These are phyloP conservation scores for Sophora flavescens DNA, from an alignment of 306 rosid genomes.

Conservation along the genomic window DNA sequence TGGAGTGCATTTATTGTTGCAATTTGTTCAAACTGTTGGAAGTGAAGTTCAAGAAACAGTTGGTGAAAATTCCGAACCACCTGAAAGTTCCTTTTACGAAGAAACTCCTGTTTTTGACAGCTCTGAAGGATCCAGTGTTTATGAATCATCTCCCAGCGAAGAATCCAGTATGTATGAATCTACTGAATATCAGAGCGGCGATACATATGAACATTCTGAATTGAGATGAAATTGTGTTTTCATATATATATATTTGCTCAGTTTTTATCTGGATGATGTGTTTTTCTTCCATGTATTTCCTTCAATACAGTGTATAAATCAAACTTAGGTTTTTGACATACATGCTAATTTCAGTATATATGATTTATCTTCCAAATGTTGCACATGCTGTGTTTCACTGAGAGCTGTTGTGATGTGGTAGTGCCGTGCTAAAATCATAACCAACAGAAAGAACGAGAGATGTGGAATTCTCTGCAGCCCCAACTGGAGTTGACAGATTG, in stretches of 20 bases:
- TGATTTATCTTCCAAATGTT: constrained; percentile 2
- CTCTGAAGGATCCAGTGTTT: constrained; percentile 44
- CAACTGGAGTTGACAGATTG: not conserved
- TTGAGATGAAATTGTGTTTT: constrained; percentile 53
- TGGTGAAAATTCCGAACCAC: constrained; percentile 50
- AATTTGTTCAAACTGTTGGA: constrained; percentile 55
- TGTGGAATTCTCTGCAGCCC: not conserved
- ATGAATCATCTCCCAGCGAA: constrained; percentile 52
- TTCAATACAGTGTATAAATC: constrained; percentile 26
- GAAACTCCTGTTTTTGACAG: constrained; percentile 52
- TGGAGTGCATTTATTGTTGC: constrained; percentile 68
- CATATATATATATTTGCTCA: constrained; percentile 19
- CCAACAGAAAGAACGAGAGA: not conserved
- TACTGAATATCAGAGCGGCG: constrained; percentile 48
- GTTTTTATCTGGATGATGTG: constrained; percentile 21
- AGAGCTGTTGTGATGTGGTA: not conserved
- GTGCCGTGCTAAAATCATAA: not conserved
- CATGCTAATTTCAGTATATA: not conserved
- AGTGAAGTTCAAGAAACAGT: constrained; percentile 48
- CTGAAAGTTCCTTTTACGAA: constrained; percentile 38
- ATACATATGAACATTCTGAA: constrained; percentile 59
- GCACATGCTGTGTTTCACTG: not conserved
- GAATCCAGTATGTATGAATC: constrained; percentile 49
- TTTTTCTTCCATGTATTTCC: constrained; percentile 18
- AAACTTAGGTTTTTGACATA: constrained; percentile 6